phyloP scores from a whole-genome alignment of 441 rosid genomes.

The Dalechampia spathulata region DNA sequence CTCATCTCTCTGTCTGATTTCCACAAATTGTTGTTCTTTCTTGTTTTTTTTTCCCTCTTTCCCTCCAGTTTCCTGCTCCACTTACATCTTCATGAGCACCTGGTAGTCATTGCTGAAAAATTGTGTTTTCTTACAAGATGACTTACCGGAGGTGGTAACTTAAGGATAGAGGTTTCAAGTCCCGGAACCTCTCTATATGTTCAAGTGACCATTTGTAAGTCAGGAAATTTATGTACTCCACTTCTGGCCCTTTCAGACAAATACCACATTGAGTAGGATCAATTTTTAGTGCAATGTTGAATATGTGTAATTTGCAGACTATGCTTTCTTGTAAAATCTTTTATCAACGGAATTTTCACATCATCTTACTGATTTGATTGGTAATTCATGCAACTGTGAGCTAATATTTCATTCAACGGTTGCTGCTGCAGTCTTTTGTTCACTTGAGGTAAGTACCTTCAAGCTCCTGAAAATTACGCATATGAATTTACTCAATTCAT shows the following conservation, averaged over 20 bases:
- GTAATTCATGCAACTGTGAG: too few relatives aligned
- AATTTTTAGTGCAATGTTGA: conserved; percentile 15
- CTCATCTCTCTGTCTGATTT: conserved; percentile 23
- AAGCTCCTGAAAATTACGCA: too few relatives aligned
- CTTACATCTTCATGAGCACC: conserved; percentile 52
- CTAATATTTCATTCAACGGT: too few relatives aligned
- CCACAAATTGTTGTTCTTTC: conserved; percentile 21
- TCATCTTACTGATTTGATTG: neutral
- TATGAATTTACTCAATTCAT: too few relatives aligned
- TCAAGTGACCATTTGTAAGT: too few relatives aligned
- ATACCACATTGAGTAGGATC: conserved; percentile 13
- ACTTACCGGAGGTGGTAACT: conserved; percentile 84
- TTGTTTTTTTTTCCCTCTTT: conserved; percentile 14
- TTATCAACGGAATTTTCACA: conserved; percentile 11
- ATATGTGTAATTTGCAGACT: conserved; percentile 4
- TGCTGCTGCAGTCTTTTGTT: too few relatives aligned
- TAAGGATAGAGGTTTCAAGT: conserved; percentile 33
- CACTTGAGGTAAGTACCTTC: too few relatives aligned
- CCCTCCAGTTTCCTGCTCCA: conserved; percentile 27
- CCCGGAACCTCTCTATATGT: conserved; percentile 21
- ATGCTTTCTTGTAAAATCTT: conserved; percentile 24
- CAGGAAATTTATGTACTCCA: conserved; percentile 13
- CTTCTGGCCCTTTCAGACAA: conserved; percentile 16
- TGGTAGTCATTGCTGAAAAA: conserved; percentile 47
- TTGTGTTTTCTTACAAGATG: conserved; percentile 32